phyloP scores from a whole-genome alignment of 768 basidiomycete species.

The Boletus rubroflammeus region DNA sequence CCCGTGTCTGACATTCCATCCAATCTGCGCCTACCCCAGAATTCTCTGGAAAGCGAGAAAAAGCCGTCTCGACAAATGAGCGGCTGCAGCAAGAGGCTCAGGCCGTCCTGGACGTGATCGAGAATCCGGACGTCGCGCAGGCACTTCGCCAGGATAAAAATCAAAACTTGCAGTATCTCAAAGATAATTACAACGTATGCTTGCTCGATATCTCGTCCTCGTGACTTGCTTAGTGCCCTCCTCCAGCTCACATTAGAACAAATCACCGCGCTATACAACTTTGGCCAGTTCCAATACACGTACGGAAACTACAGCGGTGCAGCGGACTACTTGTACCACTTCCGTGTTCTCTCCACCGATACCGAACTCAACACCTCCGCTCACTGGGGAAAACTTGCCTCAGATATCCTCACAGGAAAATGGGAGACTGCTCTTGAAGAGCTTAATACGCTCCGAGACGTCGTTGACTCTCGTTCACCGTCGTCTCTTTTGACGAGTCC shows the following conservation, averaged over 20 bases:
- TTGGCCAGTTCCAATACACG: slow-evolving; percentile 98
- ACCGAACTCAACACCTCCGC: slow-evolving; percentile 91
- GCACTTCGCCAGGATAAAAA: slow-evolving; percentile 94
- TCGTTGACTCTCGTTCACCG: slow-evolving; percentile 77
- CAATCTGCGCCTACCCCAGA: slow-evolving; percentile 43
- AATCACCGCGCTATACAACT: slow-evolving; percentile 95
- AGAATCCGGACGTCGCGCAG: slow-evolving; percentile 94
- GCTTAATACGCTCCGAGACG: slow-evolving; percentile 90
- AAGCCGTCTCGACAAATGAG: slow-evolving; percentile 80
- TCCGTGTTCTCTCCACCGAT: slow-evolving; percentile 95
- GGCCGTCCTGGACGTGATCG: slow-evolving; percentile 91
- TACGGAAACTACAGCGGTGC: slow-evolving; percentile 96
- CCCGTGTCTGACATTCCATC: not conserved
- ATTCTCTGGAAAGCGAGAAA: slow-evolving; percentile 77
- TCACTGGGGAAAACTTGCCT: slow-evolving; percentile 98
- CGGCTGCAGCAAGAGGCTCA: slow-evolving; percentile 86
- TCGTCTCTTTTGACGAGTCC: slow-evolving; percentile 44
- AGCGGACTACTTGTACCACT: slow-evolving; percentile 97
- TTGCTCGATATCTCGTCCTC: not conserved
- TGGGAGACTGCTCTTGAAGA: slow-evolving; percentile 96
- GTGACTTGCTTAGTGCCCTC: slow-evolving; percentile 1
- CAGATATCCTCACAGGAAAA: slow-evolving; percentile 89
- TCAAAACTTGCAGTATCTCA: slow-evolving; percentile 91
- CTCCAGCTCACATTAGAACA: slow-evolving; percentile 87
- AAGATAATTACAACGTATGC: slow-evolving; percentile 85